Evolutionary conservation across 331 rosid species (phyloP), one percentile per base, ranked within the genome.

Genomic region (Phaseolus coccineus): DNA sequence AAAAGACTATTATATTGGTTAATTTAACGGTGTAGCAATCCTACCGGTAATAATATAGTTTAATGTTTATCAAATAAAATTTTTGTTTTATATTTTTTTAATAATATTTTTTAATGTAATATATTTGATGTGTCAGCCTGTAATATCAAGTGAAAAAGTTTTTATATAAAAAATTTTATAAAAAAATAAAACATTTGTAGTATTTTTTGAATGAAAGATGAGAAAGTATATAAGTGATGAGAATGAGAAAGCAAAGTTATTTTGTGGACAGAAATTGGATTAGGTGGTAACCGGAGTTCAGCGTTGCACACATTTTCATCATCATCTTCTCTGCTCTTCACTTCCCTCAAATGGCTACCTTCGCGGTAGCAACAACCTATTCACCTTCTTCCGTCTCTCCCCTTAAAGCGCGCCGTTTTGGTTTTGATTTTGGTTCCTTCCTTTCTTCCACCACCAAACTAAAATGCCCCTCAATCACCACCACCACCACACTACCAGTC

Each of bases 401-500:
- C 58, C 44, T 65, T 27, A 87, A 69, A 33, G 5, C 76, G 0
- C 70, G 30, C 2, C 89, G 74, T 72, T 80, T 64, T 28, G 42
- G 42, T 61, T 61, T 30, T 28, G 0, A 8, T 13, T 30, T 30
- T 59, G 33, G 56, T 70, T 74, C 87, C 24, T 16, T 48, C n/a
- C 47, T 28, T 15, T 51, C 81, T 51, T 69, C 79, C 10, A 28
- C 77, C 56, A 76, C 76, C 58, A 57, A 78, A 15, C 39, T 40
- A 51, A 80, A 72, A 63, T 52, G 64, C 71, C 71, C 31, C 62
- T 75, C 50, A 47, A 31, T 84, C 47, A 27, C 37, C 64, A 56
- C 63, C 33, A 74, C 84, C 15, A 16, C 86, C 63, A 27, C 44
- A 22, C 63, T 83, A 13, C 79, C 90, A 28, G 68, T 85, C 51